Percentiles rank a stretch among this genome's conserved stretches.
These are phyloP conservation scores for Cyclostephanos tholiformis DNA, from an alignment of 108 stramenopile species.

Conservation along the genomic window DNA sequence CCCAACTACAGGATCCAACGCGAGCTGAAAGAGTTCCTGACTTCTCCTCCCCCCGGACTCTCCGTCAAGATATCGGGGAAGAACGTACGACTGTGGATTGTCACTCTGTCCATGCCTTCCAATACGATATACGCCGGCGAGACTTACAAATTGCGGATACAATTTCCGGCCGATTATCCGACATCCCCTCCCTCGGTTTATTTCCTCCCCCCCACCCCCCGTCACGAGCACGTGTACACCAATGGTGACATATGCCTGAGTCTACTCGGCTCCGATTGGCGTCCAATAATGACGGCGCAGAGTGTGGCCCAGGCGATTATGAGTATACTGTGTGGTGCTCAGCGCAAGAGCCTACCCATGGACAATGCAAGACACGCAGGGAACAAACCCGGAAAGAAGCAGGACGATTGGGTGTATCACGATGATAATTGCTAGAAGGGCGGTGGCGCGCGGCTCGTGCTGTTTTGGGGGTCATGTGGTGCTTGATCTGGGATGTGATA, in stretches of 20 bases:
- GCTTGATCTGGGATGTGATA: too few species aligned
- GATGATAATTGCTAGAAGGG: constrained; percentile 82
- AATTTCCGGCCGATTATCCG: constrained; percentile 90
- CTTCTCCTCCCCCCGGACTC: constrained; percentile 82
- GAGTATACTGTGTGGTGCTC: constrained; percentile 90
- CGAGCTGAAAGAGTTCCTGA: constrained; percentile 84
- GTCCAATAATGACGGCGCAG: constrained; percentile 95
- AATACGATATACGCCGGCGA: constrained; percentile 91
- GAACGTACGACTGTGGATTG: constrained; percentile 91
- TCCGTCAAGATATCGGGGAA: constrained; percentile 83
- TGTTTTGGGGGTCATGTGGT: too few species aligned
- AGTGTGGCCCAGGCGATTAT: constrained; percentile 88
- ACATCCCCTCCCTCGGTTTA: constrained; percentile 91
- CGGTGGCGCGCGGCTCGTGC: too few species aligned
- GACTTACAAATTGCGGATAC: constrained; percentile 87
- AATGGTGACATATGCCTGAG: constrained; percentile 97
- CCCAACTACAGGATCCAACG: constrained; percentile 88
- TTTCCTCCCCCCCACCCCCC: constrained; percentile 76
- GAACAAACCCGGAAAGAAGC: constrained; percentile 87
- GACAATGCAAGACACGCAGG: constrained; percentile 91
- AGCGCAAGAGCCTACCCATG: constrained; percentile 88
- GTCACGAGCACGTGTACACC: constrained; percentile 96
- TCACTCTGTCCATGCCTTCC: constrained; percentile 85
- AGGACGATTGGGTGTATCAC: constrained; percentile 95
- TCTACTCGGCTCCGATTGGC: constrained; percentile 94